phyloP scores from a whole-genome alignment of 1,284 basidiomycete genomes.

The Cystobasidium pallidum region DNA sequence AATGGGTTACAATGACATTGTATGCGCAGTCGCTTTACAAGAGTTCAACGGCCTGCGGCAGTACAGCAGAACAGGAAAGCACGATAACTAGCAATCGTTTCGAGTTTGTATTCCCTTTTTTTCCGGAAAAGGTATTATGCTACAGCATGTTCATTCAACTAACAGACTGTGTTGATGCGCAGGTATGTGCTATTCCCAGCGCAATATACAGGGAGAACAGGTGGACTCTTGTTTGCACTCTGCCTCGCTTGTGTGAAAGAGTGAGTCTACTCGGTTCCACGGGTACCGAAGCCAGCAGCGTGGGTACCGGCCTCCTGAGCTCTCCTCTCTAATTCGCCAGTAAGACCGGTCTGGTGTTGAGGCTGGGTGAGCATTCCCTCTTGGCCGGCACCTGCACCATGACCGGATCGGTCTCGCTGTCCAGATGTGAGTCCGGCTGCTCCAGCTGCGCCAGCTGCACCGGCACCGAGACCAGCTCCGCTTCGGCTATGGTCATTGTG shows the following conservation, averaged over 20 bases:
- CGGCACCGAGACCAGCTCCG: slow-evolving; percentile 1
- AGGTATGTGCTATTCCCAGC: too few species aligned
- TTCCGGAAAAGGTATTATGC: background rate
- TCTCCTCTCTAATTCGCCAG: slow-evolving; percentile 25
- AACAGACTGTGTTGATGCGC: background rate
- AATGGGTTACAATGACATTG: too few species aligned
- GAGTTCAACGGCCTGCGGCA: too few species aligned
- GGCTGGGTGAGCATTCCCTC: slow-evolving; percentile 24
- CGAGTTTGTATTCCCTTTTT: background rate
- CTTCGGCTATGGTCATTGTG: slow-evolving; percentile 12
- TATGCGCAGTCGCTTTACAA: too few species aligned
- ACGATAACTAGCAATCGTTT: too few species aligned
- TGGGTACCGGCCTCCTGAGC: slow-evolving; percentile 38
- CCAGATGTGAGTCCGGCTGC: slow-evolving; percentile 8
- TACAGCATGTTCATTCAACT: background rate
- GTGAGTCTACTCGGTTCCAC: slow-evolving; percentile 18
- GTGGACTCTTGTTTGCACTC: too few species aligned
- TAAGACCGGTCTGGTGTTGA: background rate
- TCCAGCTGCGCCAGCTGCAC: slow-evolving; percentile 12
- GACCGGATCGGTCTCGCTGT: background rate
- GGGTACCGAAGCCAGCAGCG: slow-evolving; percentile 40
- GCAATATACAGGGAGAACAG: too few species aligned
- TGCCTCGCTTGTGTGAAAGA: too few species aligned
- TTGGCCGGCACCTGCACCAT: slow-evolving; percentile 20
- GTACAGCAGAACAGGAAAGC: too few species aligned